Base-by-base conservation (phyloP, 495 filamentous ascomycete genomes). In the Xylaria palmicola region DNA sequence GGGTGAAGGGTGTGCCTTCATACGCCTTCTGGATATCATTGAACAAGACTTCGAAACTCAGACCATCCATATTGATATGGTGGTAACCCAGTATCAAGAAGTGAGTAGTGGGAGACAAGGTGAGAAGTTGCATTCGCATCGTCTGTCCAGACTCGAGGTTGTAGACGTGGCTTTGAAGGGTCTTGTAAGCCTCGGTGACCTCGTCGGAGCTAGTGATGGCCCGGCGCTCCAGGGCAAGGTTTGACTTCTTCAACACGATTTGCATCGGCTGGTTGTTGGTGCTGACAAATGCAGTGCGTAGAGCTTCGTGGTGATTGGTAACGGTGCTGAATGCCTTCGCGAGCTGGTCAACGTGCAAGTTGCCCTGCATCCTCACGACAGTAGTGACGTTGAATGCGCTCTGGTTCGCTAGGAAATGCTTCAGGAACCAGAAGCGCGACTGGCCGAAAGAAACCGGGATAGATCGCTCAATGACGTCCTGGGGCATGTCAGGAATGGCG, bases 401-500 rank as follows among this genome's bases (percentile, higher is more conserved):
- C 37, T 65, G 66, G 56, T 80, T 74, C 2, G 70, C 60, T 5
- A 77, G 45, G n/a, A 73, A 65, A 45, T 56, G 47, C 27, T 47
- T 7, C n/a, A 72, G 45, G 56, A 83, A 82, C 79, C 79, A 83
- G 56, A 83, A 75, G 2, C 80, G 67, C 0, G 75, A 77, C 56
- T 83, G 79, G 3, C 59, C 72, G 30, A 72, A 71, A 8, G 66
- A 66, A 4, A 75, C 54, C 2, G 56, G 64, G 55, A 48, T 59
- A 9, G 4, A n/a, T n/a, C n/a, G n/a, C n/a, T n/a, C n/a, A n/a
- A n/a, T n/a, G n/a, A n/a, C n/a, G n/a, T n/a, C n/a, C n/a, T n/a
- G n/a, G n/a, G n/a, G n/a, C n/a, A n/a, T n/a, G n/a, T n/a, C n/a
- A n/a, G n/a, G n/a, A n/a, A n/a, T n/a, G n/a, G n/a, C n/a, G 50